Evolutionary conservation across 805 yeast species (phyloP), one percentile per base, ranked within the genome.

Genomic region (Candida parachauliodes): DNA sequence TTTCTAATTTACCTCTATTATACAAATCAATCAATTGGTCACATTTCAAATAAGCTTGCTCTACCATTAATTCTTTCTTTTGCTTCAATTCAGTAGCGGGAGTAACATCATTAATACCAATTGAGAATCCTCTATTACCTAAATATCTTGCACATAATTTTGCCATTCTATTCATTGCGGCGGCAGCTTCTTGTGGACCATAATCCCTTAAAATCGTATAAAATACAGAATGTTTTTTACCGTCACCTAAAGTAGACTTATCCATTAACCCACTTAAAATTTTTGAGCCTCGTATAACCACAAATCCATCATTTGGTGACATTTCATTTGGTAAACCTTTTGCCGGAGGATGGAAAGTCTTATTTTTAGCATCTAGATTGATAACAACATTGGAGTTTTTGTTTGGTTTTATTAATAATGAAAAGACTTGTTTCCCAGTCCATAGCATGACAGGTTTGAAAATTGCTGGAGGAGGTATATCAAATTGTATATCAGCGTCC

Each of bases 131-230:
- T 40, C 97, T 73, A 54, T 89, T 87, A 43, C 98, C 99, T 54
- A 93, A 70, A 59, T 65, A 93, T 53, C 99, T 72, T 1, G 99
- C 98, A 72, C 98, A 89, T 51, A 94, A 65, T 64, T 94, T 94
- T n/a, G 99, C 96, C 98, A 93, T 89, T 58, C 98, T 74, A 62
- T 94, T 91, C 98, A 93, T 93, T 5, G 98, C 96, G 18, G 67
- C 69, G 3, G 96, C 96, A 1, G 98, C 98, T 51, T 84, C 96
- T 48, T 81, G 83, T 5, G 98, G 85, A n/a, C 99, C 98, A 59
- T 83, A 89, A 58, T 93, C 99, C 64, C 98, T 74, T 43, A 93
- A 65, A 47, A 93, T 93, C 0, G 97, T 88, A 57, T 94, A 93
- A 54, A 93, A 93, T 0, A 93, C 95, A 5, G 97, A 88, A 55